Conservation (phyloP, 163 green algal genomes). For the Prototheca stagnorum region DNA sequence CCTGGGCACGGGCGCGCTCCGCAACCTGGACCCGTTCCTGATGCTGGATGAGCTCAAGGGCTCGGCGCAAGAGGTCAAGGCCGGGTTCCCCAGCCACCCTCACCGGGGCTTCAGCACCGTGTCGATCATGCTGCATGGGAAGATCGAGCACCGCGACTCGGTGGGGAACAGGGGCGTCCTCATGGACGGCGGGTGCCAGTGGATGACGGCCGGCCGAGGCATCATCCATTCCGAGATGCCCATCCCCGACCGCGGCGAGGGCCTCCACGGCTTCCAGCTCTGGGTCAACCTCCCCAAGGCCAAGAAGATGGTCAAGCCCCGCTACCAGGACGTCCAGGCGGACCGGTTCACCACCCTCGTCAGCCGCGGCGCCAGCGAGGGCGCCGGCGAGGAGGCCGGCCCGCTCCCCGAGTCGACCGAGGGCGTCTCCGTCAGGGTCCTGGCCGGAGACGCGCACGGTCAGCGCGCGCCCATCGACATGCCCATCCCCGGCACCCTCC, state of each 20-base stretch:
- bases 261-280: conserved; percentile 41
- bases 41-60: conserved; percentile 70
- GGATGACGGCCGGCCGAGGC: conserved; percentile 70
- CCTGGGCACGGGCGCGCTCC: conserved; percentile 28
- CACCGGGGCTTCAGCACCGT: conserved; percentile 75
- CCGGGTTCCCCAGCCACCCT: conserved; percentile 74
- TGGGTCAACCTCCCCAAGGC: conserved; percentile 70
- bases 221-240: conserved; percentile 86
- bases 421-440: conserved; percentile 42
- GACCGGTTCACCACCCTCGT: conserved; percentile 42
- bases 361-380: too few relatives aligned
- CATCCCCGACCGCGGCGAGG: conserved; percentile 33
- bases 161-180: conserved; percentile 72
- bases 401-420: neutral
- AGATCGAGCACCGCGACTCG: conserved; percentile 71
- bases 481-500: conserved; percentile 65
- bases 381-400: conserved; percentile 10
- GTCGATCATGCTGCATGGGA: conserved; percentile 73
- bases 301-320: conserved; percentile 79
- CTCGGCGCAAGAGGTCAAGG: conserved; percentile 32
- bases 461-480: conserved; percentile 40
- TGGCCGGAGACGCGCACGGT: conserved; percentile 46
- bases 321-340: conserved; percentile 41
- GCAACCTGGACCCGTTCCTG: conserved; percentile 58
- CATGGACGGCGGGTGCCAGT: conserved; percentile 66